These are phyloP conservation scores for Nakazawaea ishiwadae DNA, from an alignment of 805 yeast genomes.

Conservation along the genomic window DNA sequence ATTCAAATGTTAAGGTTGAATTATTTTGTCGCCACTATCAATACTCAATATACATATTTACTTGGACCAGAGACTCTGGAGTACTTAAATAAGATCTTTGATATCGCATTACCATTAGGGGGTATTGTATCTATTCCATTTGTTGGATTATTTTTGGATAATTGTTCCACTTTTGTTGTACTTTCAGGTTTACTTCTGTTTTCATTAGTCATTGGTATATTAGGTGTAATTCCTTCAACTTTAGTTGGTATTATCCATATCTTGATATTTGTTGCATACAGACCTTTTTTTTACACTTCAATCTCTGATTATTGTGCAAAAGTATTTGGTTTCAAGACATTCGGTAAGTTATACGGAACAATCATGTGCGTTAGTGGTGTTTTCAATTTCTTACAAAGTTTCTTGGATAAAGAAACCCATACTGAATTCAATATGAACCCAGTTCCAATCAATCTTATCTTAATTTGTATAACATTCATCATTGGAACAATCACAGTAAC, in stretches of 20 bases:
- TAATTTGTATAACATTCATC: constrained; percentile 34
- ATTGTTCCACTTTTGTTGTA: constrained; percentile 41
- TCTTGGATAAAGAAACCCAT: constrained; percentile 46
- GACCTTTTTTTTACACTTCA: constrained; percentile 58
- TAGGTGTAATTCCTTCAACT: constrained; percentile 40
- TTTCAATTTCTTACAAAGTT: constrained; percentile 42
- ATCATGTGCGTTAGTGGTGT: constrained; percentile 50
- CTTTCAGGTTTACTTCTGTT: constrained; percentile 33
- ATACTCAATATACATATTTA: constrained; percentile 47
- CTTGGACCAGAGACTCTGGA: constrained; percentile 35
- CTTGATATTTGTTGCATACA: constrained; percentile 43
- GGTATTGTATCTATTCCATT: constrained; percentile 52
- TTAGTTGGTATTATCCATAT: constrained; percentile 40
- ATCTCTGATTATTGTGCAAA: constrained; percentile 57
- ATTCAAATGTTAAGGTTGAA: constrained; percentile 54
- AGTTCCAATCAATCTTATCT: constrained; percentile 39
- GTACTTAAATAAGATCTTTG: constrained; percentile 41
- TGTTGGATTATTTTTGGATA: constrained; percentile 46
- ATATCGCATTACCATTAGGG: constrained; percentile 51
- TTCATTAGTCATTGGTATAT: constrained; percentile 41
- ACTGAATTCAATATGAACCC: constrained; percentile 51
- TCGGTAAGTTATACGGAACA: constrained; percentile 56
- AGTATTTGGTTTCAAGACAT: constrained; percentile 57
- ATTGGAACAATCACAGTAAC: constrained; percentile 37
- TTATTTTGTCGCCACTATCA: constrained; percentile 55